Percentiles rank a stretch among this genome's conserved stretches.
phyloP scores from a whole-genome alignment of 495 filamentous ascomycete genomes.

The Rusavskia elegans region DNA sequence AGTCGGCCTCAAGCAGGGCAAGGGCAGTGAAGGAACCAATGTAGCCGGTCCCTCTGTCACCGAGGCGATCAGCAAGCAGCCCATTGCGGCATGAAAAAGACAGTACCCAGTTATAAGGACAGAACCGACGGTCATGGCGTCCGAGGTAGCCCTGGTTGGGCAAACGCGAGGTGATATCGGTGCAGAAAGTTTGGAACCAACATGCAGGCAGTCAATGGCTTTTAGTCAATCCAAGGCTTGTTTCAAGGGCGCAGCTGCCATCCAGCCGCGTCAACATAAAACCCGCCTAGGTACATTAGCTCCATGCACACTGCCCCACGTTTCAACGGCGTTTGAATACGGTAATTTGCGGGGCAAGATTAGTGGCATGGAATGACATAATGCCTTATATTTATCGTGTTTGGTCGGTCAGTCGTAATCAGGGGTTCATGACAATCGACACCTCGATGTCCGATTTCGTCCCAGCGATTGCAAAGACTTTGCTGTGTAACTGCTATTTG shows the following conservation, averaged over 20 bases:
- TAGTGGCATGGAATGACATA: too few relatives aligned
- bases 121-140: constrained; percentile 63
- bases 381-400: too few relatives aligned
- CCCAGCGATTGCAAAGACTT: too few relatives aligned
- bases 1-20: constrained; percentile 79
- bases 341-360: too few relatives aligned
- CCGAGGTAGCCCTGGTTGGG: not conserved
- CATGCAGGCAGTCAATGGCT: not conserved
- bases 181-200: not conserved
- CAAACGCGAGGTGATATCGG: not conserved
- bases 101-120: constrained; percentile 78
- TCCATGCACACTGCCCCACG: too few relatives aligned
- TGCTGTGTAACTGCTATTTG: too few relatives aligned
- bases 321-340: too few relatives aligned
- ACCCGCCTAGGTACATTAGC: too few relatives aligned
- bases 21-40: constrained; percentile 96
- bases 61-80: constrained; percentile 1
- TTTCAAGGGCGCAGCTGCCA: not conserved
- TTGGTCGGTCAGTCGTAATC: too few relatives aligned
- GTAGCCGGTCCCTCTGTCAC: constrained; percentile 80
- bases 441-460: too few relatives aligned
- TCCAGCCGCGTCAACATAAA: too few relatives aligned
- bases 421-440: too few relatives aligned
- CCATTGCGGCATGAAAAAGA: constrained; percentile 15
- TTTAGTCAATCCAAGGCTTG: not conserved